Conservation (phyloP, 1,139 yeast genomes). For the Keqinozyma sinolaborantium region DNA sequence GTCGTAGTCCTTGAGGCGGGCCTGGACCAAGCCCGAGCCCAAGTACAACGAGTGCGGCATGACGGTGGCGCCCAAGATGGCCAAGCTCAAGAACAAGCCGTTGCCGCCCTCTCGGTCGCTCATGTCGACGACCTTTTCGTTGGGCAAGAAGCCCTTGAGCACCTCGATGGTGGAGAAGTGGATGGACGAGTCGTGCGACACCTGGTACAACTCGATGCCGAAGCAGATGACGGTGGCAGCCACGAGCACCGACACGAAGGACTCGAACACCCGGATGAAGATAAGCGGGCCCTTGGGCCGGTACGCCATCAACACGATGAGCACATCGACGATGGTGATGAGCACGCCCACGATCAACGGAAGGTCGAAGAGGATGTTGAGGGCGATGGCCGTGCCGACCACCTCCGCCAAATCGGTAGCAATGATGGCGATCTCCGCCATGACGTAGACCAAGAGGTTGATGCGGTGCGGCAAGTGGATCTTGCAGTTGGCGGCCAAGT, state of each 20-base stretch:
- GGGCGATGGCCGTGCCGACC: conserved; percentile 88
- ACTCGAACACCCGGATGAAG: conserved; percentile 77
- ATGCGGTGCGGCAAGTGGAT: conserved; percentile 63
- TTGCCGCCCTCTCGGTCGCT: conserved; percentile 57
- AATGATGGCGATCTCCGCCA: conserved; percentile 85
- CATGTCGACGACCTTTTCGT: conserved; percentile 56
- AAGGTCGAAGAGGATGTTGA: conserved; percentile 73
- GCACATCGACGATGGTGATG: conserved; percentile 79
- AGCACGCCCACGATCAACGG: conserved; percentile 80
- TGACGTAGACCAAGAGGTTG: conserved; percentile 59
- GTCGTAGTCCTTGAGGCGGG: conserved; percentile 82
- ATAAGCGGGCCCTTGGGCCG: conserved; percentile 82
- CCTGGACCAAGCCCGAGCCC: conserved; percentile 92
- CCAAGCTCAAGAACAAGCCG: conserved; percentile 83
- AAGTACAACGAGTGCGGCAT: conserved; percentile 95
- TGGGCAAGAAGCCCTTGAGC: conserved; percentile 75
- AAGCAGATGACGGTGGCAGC: conserved; percentile 84
- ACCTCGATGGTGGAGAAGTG: conserved; percentile 55
- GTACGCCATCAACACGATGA: conserved; percentile 82
- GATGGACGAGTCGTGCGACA: conserved; percentile 48
- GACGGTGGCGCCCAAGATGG: conserved; percentile 93
- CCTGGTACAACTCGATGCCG: conserved; percentile 70
- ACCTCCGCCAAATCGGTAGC: conserved; percentile 95
- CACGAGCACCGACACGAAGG: conserved; percentile 73
- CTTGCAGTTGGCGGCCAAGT: conserved; percentile 83